phyloP scores from a whole-genome alignment of 2,329 filamentous ascomycete species.

The Fusarium transvaalense region DNA sequence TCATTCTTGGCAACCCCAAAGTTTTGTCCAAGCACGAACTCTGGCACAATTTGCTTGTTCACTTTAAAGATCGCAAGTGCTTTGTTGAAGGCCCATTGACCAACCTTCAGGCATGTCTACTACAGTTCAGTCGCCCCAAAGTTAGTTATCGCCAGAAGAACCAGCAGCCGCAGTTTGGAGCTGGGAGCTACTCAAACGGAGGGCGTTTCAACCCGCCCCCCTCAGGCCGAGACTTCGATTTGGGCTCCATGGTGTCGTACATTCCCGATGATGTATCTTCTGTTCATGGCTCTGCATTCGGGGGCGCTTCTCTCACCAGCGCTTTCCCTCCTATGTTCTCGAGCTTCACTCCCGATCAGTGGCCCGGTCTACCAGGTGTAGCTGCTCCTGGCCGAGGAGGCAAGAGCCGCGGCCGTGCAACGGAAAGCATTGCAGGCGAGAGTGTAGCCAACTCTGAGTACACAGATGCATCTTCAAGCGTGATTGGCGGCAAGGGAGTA shows the following conservation, averaged over 20 bases:
- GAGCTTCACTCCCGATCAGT: slow-evolving; percentile 86
- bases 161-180: slow-evolving; percentile 73
- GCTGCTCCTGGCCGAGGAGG: slow-evolving; percentile 70
- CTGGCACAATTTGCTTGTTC: slow-evolving; percentile 94
- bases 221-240: slow-evolving; percentile 72
- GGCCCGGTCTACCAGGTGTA: slow-evolving; percentile 84
- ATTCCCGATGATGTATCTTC: slow-evolving; percentile 98
- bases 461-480: slow-evolving; percentile 84
- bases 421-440: slow-evolving; percentile 88
- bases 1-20: slow-evolving; percentile 97
- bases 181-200: slow-evolving; percentile 55
- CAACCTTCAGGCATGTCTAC: slow-evolving; percentile 93
- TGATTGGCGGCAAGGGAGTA: slow-evolving; percentile 79
- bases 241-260: slow-evolving; percentile 91
- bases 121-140: slow-evolving; percentile 96
- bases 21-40: slow-evolving; percentile 97
- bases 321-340: slow-evolving; percentile 97
- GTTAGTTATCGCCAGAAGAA: slow-evolving; percentile 93
- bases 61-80: slow-evolving; percentile 97
- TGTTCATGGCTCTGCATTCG: slow-evolving; percentile 90
- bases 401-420: slow-evolving; percentile 74
- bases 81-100: slow-evolving; percentile 94
- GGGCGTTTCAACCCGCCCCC: slow-evolving; percentile 59
- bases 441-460: slow-evolving; percentile 92
- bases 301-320: slow-evolving; percentile 77